phyloP scores from a whole-genome alignment of 2,329 filamentous ascomycete genomes.

The Aspergillus floridensis region DNA sequence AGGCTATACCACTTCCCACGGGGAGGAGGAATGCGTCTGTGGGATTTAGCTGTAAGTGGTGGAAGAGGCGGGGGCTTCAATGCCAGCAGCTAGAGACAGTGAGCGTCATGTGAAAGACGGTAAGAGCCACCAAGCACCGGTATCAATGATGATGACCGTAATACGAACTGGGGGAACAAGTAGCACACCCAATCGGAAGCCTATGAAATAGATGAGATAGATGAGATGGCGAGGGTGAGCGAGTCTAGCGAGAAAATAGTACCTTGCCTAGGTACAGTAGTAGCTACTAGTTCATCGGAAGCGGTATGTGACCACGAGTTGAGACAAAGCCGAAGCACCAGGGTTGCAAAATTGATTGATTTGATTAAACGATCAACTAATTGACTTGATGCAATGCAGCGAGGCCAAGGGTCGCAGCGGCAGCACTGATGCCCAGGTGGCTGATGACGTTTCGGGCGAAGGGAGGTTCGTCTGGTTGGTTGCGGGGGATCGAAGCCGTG shows the following conservation, averaged over 20 bases:
- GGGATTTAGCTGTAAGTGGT: background rate
- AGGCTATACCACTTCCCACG: background rate
- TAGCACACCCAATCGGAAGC: background rate
- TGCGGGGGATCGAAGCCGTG: background rate
- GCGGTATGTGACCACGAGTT: background rate
- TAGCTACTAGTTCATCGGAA: background rate
- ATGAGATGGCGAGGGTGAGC: background rate
- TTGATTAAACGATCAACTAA: background rate
- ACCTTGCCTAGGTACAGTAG: background rate
- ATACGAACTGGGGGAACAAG: background rate
- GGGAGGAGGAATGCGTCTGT: background rate
- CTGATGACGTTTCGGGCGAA: constrained; percentile 34
- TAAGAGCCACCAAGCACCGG: background rate
- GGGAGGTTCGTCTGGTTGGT: constrained; percentile 18
- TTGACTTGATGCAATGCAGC: background rate
- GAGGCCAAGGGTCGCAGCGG: constrained; percentile 1
- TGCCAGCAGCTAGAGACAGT: background rate
- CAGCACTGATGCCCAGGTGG: background rate
- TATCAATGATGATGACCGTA: background rate
- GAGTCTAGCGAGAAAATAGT: background rate
- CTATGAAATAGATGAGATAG: background rate
- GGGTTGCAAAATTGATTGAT: background rate
- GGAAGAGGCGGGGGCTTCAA: background rate
- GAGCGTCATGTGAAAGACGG: background rate
- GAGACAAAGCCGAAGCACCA: background rate